Percentiles rank a stretch among this genome's conserved stretches.
Evolutionary conservation across 176 grass and related monocot genomes (phyloP).

Genomic region (Ananas comosus): DNA sequence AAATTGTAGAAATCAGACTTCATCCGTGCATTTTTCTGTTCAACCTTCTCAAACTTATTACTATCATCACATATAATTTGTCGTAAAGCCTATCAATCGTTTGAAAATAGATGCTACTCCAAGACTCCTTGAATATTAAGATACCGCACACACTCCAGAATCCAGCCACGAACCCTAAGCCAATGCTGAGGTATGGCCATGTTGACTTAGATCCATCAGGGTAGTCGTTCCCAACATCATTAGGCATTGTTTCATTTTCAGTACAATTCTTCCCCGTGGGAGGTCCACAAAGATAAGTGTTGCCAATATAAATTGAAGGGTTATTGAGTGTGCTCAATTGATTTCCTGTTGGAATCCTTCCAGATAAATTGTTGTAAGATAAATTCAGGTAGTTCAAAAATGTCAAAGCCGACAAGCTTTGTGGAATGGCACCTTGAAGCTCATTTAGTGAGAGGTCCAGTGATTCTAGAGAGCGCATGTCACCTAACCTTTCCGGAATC

Average conservation of each 20-base stretch:
- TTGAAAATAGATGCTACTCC: not conserved
- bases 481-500: constrained; percentile 12
- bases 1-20: too few relatives aligned
- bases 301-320: constrained; percentile 18
- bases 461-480: not conserved
- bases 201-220: not conserved
- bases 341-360: constrained; percentile 18
- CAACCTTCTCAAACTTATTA: too few relatives aligned
- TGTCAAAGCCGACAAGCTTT: not conserved
- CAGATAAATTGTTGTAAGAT: constrained; percentile 27
- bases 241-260: not conserved
- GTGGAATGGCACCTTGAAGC: not conserved
- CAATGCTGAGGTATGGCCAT: not conserved
- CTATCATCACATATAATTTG: too few relatives aligned
- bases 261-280: constrained; percentile 10
- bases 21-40: too few relatives aligned
- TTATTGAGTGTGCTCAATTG: constrained; percentile 15
- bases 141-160: constrained; percentile 7
- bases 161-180: not conserved
- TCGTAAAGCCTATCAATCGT: not conserved
- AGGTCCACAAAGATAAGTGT: constrained; percentile 19
- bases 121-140: not conserved
- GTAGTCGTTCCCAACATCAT: not conserved
- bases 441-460: not conserved
- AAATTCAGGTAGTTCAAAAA: constrained; percentile 17